Evolutionary conservation across 768 basidiomycete genomes (phyloP).

Genomic region (Termitomyces sp.): DNA sequence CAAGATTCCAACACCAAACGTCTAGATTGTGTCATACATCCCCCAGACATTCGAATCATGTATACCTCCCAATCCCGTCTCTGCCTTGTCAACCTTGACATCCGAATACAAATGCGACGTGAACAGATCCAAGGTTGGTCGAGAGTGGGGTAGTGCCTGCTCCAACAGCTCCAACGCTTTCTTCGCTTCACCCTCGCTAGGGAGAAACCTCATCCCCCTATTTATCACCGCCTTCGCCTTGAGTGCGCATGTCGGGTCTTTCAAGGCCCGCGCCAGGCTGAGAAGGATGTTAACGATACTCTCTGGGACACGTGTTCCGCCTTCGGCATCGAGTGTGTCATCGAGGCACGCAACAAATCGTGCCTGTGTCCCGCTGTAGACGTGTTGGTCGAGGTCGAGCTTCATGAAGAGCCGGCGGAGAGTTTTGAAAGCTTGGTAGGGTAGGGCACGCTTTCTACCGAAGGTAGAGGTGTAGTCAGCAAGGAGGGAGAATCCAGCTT

Average conservation of each 20-base stretch:
- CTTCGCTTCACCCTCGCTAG: too few species aligned
- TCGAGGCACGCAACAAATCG: not conserved
- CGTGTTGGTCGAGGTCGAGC: not conserved
- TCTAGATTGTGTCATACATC: too few species aligned
- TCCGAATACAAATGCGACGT: too few species aligned
- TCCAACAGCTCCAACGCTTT: too few species aligned
- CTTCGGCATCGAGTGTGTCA: not conserved
- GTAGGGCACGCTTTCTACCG: not conserved
- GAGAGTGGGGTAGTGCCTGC: too few species aligned
- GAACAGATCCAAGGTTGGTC: too few species aligned
- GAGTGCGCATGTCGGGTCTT: not conserved
- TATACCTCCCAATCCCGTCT: too few species aligned
- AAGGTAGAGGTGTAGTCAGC: not conserved
- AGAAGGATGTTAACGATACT: not conserved
- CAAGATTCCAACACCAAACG: too few species aligned
- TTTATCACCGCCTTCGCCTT: not conserved
- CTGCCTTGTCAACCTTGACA: too few species aligned
- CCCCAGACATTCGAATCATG: too few species aligned
- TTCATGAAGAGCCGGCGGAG: too few species aligned
- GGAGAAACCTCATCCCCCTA: not conserved
- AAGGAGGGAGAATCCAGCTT: not conserved
- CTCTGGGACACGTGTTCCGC: not conserved
- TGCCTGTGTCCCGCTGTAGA: not conserved
- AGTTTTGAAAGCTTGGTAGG: not conserved
- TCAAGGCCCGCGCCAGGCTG: not conserved